Evolutionary conservation across 805 yeast species (phyloP).

Genomic region (Candida awuae): DNA sequence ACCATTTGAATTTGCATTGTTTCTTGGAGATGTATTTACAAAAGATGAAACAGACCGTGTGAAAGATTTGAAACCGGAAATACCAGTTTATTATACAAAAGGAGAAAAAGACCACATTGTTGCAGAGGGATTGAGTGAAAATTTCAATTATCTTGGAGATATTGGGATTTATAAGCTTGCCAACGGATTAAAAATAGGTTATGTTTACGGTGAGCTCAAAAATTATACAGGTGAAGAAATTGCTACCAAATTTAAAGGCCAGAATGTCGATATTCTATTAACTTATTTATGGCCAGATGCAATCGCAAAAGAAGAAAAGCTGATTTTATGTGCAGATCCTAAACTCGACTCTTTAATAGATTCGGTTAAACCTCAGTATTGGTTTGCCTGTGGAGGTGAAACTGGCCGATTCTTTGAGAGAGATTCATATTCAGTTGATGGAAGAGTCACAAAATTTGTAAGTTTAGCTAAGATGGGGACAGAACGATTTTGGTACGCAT

Average conservation of each 20-base stretch:
- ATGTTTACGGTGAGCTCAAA: constrained; percentile 31
- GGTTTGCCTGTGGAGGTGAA: constrained; percentile 50
- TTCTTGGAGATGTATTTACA: constrained; percentile 40
- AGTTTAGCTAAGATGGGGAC: constrained; percentile 55
- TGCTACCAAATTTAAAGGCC: constrained; percentile 14
- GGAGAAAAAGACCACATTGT: constrained; percentile 13
- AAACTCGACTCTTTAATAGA: constrained; percentile 41
- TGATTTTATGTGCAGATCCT: constrained; percentile 37
- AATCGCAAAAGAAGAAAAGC: constrained; percentile 37
- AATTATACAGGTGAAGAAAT: constrained; percentile 18
- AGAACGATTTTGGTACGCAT: constrained; percentile 72
- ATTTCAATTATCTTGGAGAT: constrained; percentile 27
- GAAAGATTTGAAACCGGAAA: constrained; percentile 1
- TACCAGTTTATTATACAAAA: constrained; percentile 20
- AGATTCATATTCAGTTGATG: constrained; percentile 38
- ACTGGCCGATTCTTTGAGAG: constrained; percentile 45
- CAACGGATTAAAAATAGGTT: constrained; percentile 43
- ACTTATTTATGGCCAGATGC: constrained; percentile 54
- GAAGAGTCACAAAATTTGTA: constrained; percentile 49
- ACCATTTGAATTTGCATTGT: constrained; percentile 50
- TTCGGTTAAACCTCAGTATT: constrained; percentile 51
- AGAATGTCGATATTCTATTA: constrained; percentile 45
- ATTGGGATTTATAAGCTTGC: constrained; percentile 33
- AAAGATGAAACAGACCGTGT: constrained; percentile 17
- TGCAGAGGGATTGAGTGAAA: constrained; percentile 15